A percentile compares a stretch with the other conserved stretches of the same genome.
These are phyloP conservation scores for Colletotrichum incanum DNA, from an alignment of 2,329 filamentous ascomycete species.

Conservation along the genomic window DNA sequence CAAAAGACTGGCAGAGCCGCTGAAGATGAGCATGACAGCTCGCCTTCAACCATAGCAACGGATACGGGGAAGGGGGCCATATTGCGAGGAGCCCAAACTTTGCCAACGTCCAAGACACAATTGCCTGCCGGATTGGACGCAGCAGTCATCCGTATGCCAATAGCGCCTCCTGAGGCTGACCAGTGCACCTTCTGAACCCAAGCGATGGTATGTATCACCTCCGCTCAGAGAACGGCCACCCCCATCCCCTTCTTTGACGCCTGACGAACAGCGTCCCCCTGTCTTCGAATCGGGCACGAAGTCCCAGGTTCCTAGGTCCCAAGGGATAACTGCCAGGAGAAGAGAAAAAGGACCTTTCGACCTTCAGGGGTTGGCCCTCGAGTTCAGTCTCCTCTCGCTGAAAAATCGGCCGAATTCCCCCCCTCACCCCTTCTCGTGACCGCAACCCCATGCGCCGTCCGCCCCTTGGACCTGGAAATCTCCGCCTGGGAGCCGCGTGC, in stretches of 20 bases:
- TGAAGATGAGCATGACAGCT: slow-evolving; percentile 20
- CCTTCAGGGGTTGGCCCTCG: not conserved
- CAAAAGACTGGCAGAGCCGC: slow-evolving; percentile 31
- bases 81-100: not conserved
- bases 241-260: slow-evolving; percentile 2
- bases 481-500: slow-evolving; percentile 23
- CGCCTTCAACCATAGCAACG: slow-evolving; percentile 18
- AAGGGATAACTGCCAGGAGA: not conserved
- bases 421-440: not conserved
- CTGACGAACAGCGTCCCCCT: slow-evolving; percentile 10
- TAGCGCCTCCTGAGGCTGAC: slow-evolving; percentile 7
- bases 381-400: not conserved
- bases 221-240: not conserved
- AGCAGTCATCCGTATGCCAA: not conserved
- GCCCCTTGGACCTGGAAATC: slow-evolving; percentile 7
- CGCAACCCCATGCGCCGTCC: slow-evolving; percentile 22
- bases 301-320: slow-evolving; percentile 5
- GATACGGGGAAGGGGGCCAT: not conserved
- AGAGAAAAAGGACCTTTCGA: not conserved
- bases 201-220: not conserved
- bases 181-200: not conserved
- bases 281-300: slow-evolving; percentile 7
- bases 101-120: not conserved
- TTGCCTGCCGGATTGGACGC: not conserved
- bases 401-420: slow-evolving; percentile 34